Base-by-base conservation (phyloP, 2,329 filamentous ascomycete genomes). In the Trichoderma sp. region DNA sequence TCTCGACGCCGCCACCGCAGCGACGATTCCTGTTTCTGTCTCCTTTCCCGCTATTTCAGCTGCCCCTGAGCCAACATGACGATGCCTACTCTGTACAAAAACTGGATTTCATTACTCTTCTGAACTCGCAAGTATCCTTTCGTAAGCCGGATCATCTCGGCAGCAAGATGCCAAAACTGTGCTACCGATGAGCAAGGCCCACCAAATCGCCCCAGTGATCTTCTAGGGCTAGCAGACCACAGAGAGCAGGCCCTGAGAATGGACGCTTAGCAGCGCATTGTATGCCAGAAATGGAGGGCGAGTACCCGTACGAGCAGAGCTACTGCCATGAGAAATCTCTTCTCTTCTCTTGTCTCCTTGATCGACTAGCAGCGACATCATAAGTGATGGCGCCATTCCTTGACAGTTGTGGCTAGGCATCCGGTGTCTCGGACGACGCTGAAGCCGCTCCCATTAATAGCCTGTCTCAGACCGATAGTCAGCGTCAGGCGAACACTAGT, bases 181-280 rank as follows among this genome's bases (percentile, higher is more conserved):
- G 56, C 57, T 21, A 26, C 43, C 62, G 43, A 47, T 18, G 34
- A 32, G 30, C 57, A 18, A 51, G 57, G 66, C 21, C 56, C 66
- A 61, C 67, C 56, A 70, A 70, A 70, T 70, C 67, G 67, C 67
- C 57, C 67, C 67, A 53, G 36, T 62, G 56, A 70, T 70, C 67
- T 62, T 61, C 66, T n/a, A 36, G 32, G 57, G 43, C 66, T 69
- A 68, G 51, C 32, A 67, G 24, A 65, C 21, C 6, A 39, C 14
- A 12, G 34, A 47, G 39, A 51, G 28, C 53, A 66, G 26, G 36
- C 34, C 65, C 32, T 47, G 65, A 61, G 56, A 18, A 32, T 21
- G n/a, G 66, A 61, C n/a, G 21, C 30, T 47, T 70, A 60, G 65
- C 66, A 39, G 66, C 39, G 67, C 57, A 36, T 15, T 36, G 21